Evolutionary conservation across 2,329 filamentous ascomycete genomes (phyloP), one percentile per base, ranked within the genome.

Genomic region (Epichloe sp.): DNA sequence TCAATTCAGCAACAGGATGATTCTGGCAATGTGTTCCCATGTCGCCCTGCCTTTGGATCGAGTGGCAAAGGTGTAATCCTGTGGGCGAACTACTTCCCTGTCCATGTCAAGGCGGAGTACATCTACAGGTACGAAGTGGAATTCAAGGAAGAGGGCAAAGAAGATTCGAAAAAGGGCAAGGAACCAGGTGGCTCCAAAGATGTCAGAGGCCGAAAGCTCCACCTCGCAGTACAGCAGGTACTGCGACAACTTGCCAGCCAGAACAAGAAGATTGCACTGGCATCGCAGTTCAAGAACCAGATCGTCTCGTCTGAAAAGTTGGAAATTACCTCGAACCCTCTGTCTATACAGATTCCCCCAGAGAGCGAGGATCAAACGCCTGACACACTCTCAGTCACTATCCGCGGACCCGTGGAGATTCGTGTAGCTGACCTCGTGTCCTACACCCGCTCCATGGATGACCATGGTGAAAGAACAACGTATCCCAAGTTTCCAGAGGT

Each of bases 61-160:
- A 56, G 56, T 5, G 78, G 77, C 4, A 61, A 45, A 1, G 44
- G 60, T 0, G 69, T 77, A 2, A 57, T 64, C 2, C 63, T 80
- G 0, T 79, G 75, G 74, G 66, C 76, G 4, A 80, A 81, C 59
- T 80, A 76, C 56, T 79, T 77, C 56, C 63, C 63, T 1, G 52
- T 80, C 46, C 58, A 65, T 6, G 55, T 74, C 7, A 66, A 68
- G 41, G 58, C 63, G 0, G 58, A 64, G 2, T 53, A 56, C 0
- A 52, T 78, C 4, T 72, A 68, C 59, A 73, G 69, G 52, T 80
- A 80, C 59, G 66, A 64, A 3, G 53, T 79, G 10, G 62, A 68
- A 1, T 68, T 71, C 11, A 57, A 53, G 1, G 60, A 72, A 69
- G 47, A 69, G 69, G 1, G 63, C 64, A 11, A 74, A 74, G 53